Base-by-base conservation (phyloP, 257 asterid species). In the Gardenia jasminoides region DNA sequence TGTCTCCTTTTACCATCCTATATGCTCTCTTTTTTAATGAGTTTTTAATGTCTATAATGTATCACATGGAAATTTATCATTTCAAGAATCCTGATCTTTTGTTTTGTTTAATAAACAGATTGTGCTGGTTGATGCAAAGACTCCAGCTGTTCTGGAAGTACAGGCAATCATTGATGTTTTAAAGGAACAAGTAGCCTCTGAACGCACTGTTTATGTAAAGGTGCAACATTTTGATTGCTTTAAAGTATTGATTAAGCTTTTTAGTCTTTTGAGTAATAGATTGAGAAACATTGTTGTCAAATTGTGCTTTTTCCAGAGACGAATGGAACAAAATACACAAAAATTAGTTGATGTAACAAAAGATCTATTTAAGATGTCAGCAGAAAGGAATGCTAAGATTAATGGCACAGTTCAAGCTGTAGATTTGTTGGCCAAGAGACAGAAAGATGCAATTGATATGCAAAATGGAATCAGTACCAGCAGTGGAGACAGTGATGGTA, bases 341-440 rank as follows among this genome's bases (percentile, higher is more conserved):
- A 90, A 92, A 85, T 86, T 85, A 75, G 86, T 72, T 46, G 97
- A 89, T 77, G 86, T 88, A 44, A 85, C 93, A 22, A 81, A 86
- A 72, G 80, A 80, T 79, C 86, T 86, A 26, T 83, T 80, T 65
- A 92, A 86, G 84, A 78, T 89, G 74, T 85, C 97, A 65, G 79
- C 83, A 83, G 97, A 89, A 78, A 87, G 89, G 87, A 85, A 87
- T 70, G 81, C 76, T 19, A 85, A 82, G 83, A 86, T 80, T 81
- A 78, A 64, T 83, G 84, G 85, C 79, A 83, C 83, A 26, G 91
- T 87, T 79, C 82, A 84, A 81, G 83, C 88, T 70, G 82, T 88
- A 68, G 92, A 93, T 84, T 87, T 92, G 82, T 87, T 96, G 82
- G 91, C 96, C 52, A 93, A 90, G 87, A 92, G 99, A 86, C 97